Evolutionary conservation across 495 filamentous ascomycete genomes (phyloP), one percentile per base, ranked within the genome.

Genomic region (Niebla homalea): DNA sequence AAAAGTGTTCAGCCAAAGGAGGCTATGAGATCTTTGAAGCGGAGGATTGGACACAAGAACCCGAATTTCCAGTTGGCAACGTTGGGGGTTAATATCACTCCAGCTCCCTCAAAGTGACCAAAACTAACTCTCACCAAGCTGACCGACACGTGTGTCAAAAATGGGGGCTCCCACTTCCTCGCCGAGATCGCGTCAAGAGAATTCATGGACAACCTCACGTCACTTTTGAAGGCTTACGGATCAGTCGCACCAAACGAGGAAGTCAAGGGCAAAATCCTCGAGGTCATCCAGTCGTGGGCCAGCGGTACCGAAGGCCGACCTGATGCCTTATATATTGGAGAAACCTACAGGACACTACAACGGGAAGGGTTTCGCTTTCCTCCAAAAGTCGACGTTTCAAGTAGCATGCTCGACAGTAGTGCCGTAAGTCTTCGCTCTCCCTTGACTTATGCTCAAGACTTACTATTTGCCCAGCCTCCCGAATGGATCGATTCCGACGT

Each of bases 401-500:
- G 86, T 60, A 94, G 82, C 62, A 97, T 98, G 89, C 74, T 97
- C 44, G 92, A 97, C 60, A 95, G 89, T 61, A 95, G 80, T 58
- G 92, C 92, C 46, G 89, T 96, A 74, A 64, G 87, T 80, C 15
- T 49, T 43, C 21, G 29, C 15, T 16, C 51, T n/a, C 46, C 22
- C 32, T 43, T 38, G 50, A 35, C 23, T 3, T 26, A 19, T 19
- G 18, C 45, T 43, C 43, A 20, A 47, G 60, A n/a, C 51, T 60
- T 5, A 51, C 51, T 50, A 54, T 35, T 53, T 46, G 39, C 22
- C 43, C 55, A 95, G 89, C 92, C 92, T 3, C 92, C 92, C 4
- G 92, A 97, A 64, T 98, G 92, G 92, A 82, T 82, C 26, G 93
- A 98, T 65, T 95, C 90, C 1, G 92, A 98, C 58, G 92, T 98